phyloP scores from a whole-genome alignment of 2,329 filamentous ascomycete genomes.

The Ophiostoma novo-ulmi region DNA sequence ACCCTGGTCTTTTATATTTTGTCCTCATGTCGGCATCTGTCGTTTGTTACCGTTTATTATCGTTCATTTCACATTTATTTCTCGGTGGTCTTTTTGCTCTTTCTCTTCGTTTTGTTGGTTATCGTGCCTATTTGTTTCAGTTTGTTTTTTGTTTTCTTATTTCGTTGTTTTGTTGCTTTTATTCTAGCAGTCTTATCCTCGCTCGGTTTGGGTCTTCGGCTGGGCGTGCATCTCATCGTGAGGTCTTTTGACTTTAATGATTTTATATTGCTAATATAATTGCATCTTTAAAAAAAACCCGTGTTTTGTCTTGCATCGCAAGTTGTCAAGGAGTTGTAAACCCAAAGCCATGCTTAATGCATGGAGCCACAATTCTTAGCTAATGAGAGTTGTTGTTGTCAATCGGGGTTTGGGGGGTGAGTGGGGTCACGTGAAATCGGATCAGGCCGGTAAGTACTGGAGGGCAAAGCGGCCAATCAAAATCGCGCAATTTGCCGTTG shows the following conservation, averaged over 20 bases:
- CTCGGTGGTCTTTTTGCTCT: background rate
- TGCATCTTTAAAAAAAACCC: background rate
- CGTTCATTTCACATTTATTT: background rate
- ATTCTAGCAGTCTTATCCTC: background rate
- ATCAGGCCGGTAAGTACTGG: slow-evolving; percentile 24
- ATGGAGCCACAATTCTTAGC: background rate
- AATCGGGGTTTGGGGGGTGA: background rate
- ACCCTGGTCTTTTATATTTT: slow-evolving; percentile 18
- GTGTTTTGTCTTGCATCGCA: background rate
- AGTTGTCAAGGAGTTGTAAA: background rate
- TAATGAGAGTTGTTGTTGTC: background rate
- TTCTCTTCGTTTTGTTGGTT: background rate
- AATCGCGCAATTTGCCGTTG: slow-evolving; percentile 28
- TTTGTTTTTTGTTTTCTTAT: background rate
- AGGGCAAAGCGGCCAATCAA: slow-evolving; percentile 24
- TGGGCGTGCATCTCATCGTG: background rate
- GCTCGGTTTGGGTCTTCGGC: background rate
- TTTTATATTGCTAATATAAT: background rate
- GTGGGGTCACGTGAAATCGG: slow-evolving; percentile 27
- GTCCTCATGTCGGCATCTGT: background rate
- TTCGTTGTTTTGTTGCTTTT: background rate
- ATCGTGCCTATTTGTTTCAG: background rate
- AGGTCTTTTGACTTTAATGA: background rate
- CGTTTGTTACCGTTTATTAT: slow-evolving; percentile 1
- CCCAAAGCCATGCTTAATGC: background rate